phyloP scores from a whole-genome alignment of 2,329 filamentous ascomycete species.

The Chalaropsis thielavioides region DNA sequence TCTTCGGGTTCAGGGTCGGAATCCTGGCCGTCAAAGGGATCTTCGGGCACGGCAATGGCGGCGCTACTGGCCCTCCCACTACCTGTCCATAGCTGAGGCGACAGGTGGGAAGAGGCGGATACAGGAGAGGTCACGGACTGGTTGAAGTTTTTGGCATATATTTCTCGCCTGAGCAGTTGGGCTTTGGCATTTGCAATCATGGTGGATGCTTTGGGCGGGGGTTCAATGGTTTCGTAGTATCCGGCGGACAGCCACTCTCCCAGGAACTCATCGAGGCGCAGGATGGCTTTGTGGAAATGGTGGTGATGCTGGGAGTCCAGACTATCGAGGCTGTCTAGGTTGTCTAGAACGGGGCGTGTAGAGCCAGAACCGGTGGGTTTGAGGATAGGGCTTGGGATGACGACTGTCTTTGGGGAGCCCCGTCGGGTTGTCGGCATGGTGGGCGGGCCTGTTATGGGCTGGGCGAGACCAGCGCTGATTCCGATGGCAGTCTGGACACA shows the following conservation, averaged over 20 bases:
- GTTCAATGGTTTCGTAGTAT: constrained; percentile 86
- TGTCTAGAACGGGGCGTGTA: background rate
- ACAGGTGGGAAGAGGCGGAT: constrained; percentile 4
- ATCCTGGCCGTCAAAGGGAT: constrained; percentile 13
- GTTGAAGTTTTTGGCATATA: constrained; percentile 39
- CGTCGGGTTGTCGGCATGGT: constrained; percentile 13
- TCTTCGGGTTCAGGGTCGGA: constrained; percentile 12
- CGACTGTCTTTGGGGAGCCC: constrained; percentile 6
- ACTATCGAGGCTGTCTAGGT: background rate
- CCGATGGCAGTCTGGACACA: constrained; percentile 54
- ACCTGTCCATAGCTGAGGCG: constrained; percentile 16
- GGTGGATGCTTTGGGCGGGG: constrained; percentile 69
- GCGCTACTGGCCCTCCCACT: constrained; percentile 8
- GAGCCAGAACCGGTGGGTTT: constrained; percentile 16
- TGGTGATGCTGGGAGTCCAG: constrained; percentile 16
- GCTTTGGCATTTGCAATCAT: constrained; percentile 86
- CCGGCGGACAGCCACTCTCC: constrained; percentile 91
- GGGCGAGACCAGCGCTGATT: constrained; percentile 49
- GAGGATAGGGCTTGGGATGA: constrained; percentile 16
- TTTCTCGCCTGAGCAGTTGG: constrained; percentile 63
- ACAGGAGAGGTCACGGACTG: constrained; percentile 16
- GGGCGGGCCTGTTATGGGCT: constrained; percentile 32
- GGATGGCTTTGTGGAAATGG: constrained; percentile 40
- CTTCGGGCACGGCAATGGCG: constrained; percentile 11
- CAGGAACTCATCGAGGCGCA: constrained; percentile 82